Evolutionary conservation across 208 protist genomes (phyloP).

Genomic region (Acanthamoeba castellanii): DNA sequence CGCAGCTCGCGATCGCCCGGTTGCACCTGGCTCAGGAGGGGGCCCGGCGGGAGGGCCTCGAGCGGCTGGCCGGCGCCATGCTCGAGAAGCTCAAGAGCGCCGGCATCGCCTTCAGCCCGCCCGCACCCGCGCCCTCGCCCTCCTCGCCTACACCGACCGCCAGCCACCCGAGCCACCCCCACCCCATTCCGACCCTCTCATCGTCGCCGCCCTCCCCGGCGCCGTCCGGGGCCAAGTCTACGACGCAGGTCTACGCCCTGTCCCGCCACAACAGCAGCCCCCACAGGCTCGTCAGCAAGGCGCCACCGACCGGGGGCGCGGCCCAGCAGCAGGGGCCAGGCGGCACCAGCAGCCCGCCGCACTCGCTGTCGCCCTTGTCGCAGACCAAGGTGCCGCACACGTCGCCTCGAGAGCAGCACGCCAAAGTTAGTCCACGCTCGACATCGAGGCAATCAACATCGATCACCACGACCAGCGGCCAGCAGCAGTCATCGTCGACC

Average conservation of each 20-base stretch:
- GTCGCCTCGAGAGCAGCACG: background rate
- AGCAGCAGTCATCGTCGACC: background rate
- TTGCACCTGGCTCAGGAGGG: background rate
- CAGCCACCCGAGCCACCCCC: too few species aligned
- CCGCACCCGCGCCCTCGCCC: background rate
- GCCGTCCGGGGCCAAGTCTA: too few species aligned
- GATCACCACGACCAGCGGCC: background rate
- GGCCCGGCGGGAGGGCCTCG: background rate
- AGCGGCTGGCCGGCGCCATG: background rate
- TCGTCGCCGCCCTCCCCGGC: too few species aligned
- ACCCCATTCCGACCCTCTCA: too few species aligned
- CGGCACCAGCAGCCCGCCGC: too few species aligned
- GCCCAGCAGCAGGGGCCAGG: too few species aligned
- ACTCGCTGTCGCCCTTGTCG: background rate
- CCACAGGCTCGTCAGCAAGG: background rate
- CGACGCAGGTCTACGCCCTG: background rate
- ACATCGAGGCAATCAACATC: background rate
- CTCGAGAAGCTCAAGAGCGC: constrained; percentile 41
- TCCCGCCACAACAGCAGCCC: background rate
- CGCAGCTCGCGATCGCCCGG: background rate
- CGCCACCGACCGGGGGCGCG: too few species aligned
- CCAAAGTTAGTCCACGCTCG: background rate
- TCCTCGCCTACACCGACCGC: too few species aligned
- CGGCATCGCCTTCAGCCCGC: background rate
- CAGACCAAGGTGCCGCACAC: background rate